Percentiles rank a stretch among this genome's conserved stretches.
Evolutionary conservation across 2,329 filamentous ascomycete species (phyloP).

Genomic region (Cadophora luteo-olivacea): DNA sequence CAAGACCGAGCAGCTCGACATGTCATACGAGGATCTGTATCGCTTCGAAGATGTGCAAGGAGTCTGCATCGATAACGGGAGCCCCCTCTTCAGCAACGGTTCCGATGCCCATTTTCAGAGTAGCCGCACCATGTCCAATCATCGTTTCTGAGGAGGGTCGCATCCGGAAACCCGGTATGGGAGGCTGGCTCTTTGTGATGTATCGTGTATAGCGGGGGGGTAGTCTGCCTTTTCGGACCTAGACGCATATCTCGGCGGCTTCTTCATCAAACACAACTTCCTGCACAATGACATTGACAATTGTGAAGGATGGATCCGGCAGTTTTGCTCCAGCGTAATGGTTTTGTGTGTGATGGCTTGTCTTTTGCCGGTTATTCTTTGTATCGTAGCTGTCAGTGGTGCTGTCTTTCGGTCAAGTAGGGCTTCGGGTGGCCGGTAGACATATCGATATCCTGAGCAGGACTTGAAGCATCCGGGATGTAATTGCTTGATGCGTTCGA

Average conservation of each 20-base stretch:
- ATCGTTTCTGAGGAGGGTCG: constrained; percentile 9
- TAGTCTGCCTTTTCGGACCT: not conserved
- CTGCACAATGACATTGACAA: constrained; percentile 3
- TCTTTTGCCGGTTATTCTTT: not conserved
- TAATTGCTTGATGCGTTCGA: constrained; percentile 19
- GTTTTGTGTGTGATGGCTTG: not conserved
- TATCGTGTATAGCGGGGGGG: constrained; percentile 23
- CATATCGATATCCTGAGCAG: constrained; percentile 13
- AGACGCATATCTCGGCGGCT: constrained; percentile 8
- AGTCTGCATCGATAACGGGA: constrained; percentile 36
- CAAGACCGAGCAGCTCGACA: constrained; percentile 34
- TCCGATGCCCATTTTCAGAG: constrained; percentile 28
- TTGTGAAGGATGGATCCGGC: not conserved
- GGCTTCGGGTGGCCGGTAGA: not conserved
- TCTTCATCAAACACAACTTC: constrained; percentile 12
- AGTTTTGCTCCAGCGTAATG: constrained; percentile 12
- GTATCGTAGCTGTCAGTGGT: constrained; percentile 1
- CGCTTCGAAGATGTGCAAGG: constrained; percentile 40
- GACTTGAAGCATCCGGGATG: constrained; percentile 20
- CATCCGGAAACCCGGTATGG: not conserved
- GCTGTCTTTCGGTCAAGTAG: not conserved
- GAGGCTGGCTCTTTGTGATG: not conserved
- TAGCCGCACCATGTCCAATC: constrained; percentile 27
- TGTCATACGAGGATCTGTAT: constrained; percentile 36
- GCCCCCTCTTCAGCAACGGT: constrained; percentile 39